Evolutionary conservation across 2,329 filamentous ascomycete genomes (phyloP), one percentile per base, ranked within the genome.

Genomic region (Samsoniella hepiali): DNA sequence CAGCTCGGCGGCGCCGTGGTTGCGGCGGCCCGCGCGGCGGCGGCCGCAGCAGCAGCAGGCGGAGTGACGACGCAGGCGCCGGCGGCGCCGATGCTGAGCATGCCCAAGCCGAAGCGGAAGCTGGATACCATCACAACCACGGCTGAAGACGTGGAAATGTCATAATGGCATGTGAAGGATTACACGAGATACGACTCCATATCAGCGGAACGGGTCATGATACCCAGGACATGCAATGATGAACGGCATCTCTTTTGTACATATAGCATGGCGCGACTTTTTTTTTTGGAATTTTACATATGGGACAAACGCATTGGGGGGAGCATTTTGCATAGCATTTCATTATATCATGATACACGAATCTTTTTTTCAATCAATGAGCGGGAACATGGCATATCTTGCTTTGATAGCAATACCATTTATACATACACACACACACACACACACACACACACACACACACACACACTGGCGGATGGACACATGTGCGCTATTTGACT

Each of bases 1-100:
- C 51, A 51, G 15, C 71, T 79, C 5, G 78, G 77, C 42, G 79
- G 77, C 1, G 78, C 79, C 2, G 72, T 81, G 27, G 74, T 76
- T 15, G 78, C 79, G 0, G 56, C 56, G 2, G 7, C 66, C 79
- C 5, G 38, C 3, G 60, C 45, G 32, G 9, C 58, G 29, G 44
- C 53, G 55, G 13, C 32, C 29, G 36, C 59, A 40, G 42, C 65
- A 49, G 56, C 50, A n/a, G 6, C 61, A 47, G 36, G 15, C 10
- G 49, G 17, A 10, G 47, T 5, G 29, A 34, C 22, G 27, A 7
- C 5, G 29, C 15, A 4, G 40, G 45, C 17, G 36, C 29, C 7
- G n/a, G 15, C 27, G 29, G 15, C 45, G 22, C 44, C 27, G n/a
- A 2, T 59, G 40, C 40, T 58, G 55, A 45, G 29, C 17, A 29